Percentiles rank a stretch among this genome's conserved stretches.
phyloP scores from a whole-genome alignment of 768 basidiomycete genomes.

The Phanerodontia chrysosporium region DNA sequence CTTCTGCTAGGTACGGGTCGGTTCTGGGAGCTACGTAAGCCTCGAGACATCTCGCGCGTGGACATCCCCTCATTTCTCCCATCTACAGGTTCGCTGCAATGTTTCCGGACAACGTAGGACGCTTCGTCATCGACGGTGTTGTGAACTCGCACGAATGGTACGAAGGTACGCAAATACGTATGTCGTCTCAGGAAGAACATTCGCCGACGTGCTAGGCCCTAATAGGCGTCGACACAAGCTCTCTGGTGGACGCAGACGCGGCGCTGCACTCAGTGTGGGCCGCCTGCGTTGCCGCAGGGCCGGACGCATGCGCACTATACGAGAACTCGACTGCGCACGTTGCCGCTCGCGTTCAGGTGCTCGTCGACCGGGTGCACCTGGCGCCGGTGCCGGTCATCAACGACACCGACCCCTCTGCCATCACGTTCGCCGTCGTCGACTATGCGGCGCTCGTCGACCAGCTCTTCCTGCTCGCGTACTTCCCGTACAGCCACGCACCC shows the following conservation, averaged over 20 bases:
- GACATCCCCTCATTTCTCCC: background rate
- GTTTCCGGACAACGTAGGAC: conserved; percentile 27
- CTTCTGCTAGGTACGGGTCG: conserved; percentile 13
- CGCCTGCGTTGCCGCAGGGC: conserved; percentile 18
- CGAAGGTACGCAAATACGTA: background rate
- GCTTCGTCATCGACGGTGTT: conserved; percentile 27
- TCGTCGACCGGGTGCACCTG: background rate
- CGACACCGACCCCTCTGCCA: background rate
- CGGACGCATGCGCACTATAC: conserved; percentile 21
- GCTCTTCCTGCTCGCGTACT: conserved; percentile 1
- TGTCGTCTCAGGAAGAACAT: too few species aligned
- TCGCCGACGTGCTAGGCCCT: too few species aligned
- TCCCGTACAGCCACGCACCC: background rate
- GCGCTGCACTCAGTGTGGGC: conserved; percentile 18
- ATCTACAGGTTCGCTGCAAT: conserved; percentile 25
- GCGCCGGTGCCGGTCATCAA: background rate
- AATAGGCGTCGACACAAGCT: conserved; percentile 7
- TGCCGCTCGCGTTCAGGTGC: conserved; percentile 12
- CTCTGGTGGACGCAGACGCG: conserved; percentile 10
- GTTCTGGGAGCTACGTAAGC: conserved; percentile 16
- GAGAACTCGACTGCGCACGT: conserved; percentile 18
- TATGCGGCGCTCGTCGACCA: background rate
- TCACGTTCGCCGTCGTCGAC: conserved; percentile 3
- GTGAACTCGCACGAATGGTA: conserved; percentile 19
- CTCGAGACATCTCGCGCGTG: background rate